Conservation (phyloP, 257 asterid species). For the Salvia hispanica region DNA sequence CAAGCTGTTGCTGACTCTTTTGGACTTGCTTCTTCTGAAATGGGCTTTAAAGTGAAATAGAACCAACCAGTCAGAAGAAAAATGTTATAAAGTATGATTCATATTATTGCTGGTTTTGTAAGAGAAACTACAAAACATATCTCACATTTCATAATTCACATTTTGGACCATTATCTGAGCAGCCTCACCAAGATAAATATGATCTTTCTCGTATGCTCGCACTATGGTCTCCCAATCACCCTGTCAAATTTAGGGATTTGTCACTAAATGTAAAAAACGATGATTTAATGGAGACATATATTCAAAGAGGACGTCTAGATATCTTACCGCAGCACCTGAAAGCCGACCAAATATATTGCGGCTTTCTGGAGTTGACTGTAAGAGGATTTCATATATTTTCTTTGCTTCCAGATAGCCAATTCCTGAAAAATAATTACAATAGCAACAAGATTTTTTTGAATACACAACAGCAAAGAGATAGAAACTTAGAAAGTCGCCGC, state of each 20-base stretch:
- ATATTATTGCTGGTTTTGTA: constrained; percentile 11
- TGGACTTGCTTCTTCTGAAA: constrained; percentile 89
- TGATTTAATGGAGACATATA: constrained; percentile 10
- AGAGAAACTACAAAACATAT: constrained; percentile 14
- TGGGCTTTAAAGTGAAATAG: constrained; percentile 53
- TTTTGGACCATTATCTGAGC: constrained; percentile 93
- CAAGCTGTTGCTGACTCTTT: constrained; percentile 87
- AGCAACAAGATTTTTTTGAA: background rate
- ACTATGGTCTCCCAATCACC: constrained; percentile 95
- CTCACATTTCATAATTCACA: constrained; percentile 93
- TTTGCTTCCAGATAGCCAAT: constrained; percentile 86
- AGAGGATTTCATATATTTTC: constrained; percentile 72
- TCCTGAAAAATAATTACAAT: constrained; percentile 48
- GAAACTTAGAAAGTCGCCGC: background rate
- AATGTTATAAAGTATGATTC: background rate
- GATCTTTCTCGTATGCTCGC: constrained; percentile 82
- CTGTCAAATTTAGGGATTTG: constrained; percentile 44
- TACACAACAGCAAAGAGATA: no score
- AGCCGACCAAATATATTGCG: constrained; percentile 98
- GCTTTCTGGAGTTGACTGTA: constrained; percentile 81
- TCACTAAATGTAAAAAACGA: constrained; percentile 22
- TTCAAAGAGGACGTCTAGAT: constrained; percentile 32
- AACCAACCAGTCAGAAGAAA: background rate
- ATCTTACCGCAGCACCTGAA: constrained; percentile 98
- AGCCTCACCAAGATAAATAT: constrained; percentile 86